Evolutionary conservation across 495 filamentous ascomycete species (phyloP).

Genomic region (Talaromyces nanjingensis): DNA sequence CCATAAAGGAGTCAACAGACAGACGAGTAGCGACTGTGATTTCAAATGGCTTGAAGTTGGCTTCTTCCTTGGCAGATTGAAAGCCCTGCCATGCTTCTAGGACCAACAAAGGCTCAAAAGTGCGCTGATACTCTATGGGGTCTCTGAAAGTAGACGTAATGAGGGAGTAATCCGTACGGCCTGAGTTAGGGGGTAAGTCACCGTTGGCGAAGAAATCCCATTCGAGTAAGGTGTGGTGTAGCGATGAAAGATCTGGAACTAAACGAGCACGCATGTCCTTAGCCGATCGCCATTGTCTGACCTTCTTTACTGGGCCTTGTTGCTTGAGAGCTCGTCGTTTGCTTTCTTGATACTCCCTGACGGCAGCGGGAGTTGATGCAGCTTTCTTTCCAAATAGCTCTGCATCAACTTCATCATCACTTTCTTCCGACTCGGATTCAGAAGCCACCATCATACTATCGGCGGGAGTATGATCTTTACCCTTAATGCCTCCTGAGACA

Average conservation of each 20-base stretch:
- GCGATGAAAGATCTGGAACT: conserved; percentile 75
- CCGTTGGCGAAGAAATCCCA: conserved; percentile 92
- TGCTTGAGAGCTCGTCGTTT: conserved; percentile 44
- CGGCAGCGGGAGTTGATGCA: conserved; percentile 36
- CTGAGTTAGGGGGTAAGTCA: conserved; percentile 68
- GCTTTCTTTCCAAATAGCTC: conserved; percentile 50
- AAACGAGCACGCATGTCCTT: conserved; percentile 93
- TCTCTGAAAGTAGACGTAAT: conserved; percentile 72
- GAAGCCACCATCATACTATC: conserved; percentile 84
- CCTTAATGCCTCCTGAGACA: conserved; percentile 63
- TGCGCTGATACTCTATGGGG: conserved; percentile 72
- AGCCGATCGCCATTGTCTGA: conserved; percentile 63
- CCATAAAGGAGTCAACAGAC: conserved; percentile 86
- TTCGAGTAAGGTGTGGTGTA: conserved; percentile 78
- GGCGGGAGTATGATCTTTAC: conserved; percentile 70
- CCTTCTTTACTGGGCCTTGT: conserved; percentile 72
- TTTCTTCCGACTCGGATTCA: conserved; percentile 65
- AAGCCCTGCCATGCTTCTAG: conserved; percentile 96
- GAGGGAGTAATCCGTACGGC: conserved; percentile 58
- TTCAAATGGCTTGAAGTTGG: conserved; percentile 66
- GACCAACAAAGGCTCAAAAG: conserved; percentile 84
- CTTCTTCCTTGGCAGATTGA: conserved; percentile 81
- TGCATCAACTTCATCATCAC: conserved; percentile 59
- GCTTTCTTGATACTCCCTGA: conserved; percentile 48
- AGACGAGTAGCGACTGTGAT: conserved; percentile 79